Base-by-base conservation (phyloP, 2,329 filamentous ascomycete species). In the Aureobasidium sp. region DNA sequence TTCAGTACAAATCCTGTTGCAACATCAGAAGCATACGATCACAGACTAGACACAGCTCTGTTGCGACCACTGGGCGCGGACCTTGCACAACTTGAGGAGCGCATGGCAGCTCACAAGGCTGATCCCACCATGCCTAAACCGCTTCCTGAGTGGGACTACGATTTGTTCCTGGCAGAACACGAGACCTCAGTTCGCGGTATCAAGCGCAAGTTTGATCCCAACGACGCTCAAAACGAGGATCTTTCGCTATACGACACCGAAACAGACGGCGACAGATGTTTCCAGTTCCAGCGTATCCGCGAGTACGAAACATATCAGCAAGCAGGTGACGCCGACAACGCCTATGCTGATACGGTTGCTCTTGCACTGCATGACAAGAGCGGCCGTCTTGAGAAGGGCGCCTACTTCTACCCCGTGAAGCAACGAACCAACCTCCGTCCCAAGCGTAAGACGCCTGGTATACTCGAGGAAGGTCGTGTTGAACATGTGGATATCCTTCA, bases 331-430 rank as follows among this genome's bases (percentile, higher is more conserved):
- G 69, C 71, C 2, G 70, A 75, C 5, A 72, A 79, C 55, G 72
- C 73, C 27, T 80, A 78, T 59, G 75, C 73, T 55, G 78, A 83
- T 51, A 70, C 67, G 1, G 68, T 84, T 29, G 81, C 79, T 2
- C 53, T 85, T 44, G 77, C 79, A 1, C 65, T 85, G 29, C 79
- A 81, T 61, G 75, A 83, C 10, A 59, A 59, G 17, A 72, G 69
- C 55, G 69, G 71, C 47, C 41, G 67, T 54, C 57, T 74, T 56
- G 67, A 69, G 56, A 78, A 77, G 61, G 80, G 72, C 1, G 81
- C 81, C 12, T 84, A 81, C 64, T 81, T 80, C 63, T 84, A 84
- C 57, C 79, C 80, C 0, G 77, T 84, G 51, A 66, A 76, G 17
- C 75, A 77, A 61, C 76, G 77, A 62, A 77, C 76, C n/a, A 73